Percentiles rank a stretch among this genome's conserved stretches.
Conservation (phyloP, 148 eudicot species). For the Selenicereus undatus region DNA sequence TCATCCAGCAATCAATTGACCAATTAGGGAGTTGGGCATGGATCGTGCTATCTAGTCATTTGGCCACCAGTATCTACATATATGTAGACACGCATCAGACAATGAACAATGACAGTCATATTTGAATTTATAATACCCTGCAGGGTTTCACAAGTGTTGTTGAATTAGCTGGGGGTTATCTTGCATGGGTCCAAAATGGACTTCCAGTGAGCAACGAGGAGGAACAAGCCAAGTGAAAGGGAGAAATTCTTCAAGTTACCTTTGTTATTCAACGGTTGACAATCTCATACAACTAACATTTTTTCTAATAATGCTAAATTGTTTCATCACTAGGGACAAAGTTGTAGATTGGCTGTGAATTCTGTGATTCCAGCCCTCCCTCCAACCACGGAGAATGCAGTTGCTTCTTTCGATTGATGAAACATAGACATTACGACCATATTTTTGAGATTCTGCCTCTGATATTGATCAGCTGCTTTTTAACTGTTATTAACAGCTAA, state of each 20-base stretch:
- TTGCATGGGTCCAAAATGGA: conserved; percentile 14
- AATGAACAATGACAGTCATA: too few relatives aligned
- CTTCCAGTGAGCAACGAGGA: conserved; percentile 12
- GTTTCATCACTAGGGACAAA: too few relatives aligned
- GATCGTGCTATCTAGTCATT: too few relatives aligned
- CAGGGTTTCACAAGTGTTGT: conserved; percentile 18
- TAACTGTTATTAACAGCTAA: not conserved
- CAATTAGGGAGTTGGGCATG: too few relatives aligned
- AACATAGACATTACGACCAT: not conserved
- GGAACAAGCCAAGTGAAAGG: not conserved
- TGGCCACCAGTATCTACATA: too few relatives aligned
- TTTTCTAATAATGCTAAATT: too few relatives aligned
- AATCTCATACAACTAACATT: not conserved
- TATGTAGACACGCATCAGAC: too few relatives aligned
- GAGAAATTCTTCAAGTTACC: not conserved
- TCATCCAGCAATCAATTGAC: too few relatives aligned
- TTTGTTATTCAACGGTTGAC: not conserved
- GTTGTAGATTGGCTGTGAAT: not conserved
- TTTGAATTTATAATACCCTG: not conserved
- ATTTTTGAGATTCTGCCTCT: not conserved
- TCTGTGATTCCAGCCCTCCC: not conserved
- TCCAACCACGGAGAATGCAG: not conserved
- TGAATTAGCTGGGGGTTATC: conserved; percentile 17
- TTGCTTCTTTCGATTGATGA: not conserved
- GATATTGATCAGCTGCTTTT: not conserved